Conservation (phyloP, 2,329 filamentous ascomycete species). For the Ustulina deusta region DNA sequence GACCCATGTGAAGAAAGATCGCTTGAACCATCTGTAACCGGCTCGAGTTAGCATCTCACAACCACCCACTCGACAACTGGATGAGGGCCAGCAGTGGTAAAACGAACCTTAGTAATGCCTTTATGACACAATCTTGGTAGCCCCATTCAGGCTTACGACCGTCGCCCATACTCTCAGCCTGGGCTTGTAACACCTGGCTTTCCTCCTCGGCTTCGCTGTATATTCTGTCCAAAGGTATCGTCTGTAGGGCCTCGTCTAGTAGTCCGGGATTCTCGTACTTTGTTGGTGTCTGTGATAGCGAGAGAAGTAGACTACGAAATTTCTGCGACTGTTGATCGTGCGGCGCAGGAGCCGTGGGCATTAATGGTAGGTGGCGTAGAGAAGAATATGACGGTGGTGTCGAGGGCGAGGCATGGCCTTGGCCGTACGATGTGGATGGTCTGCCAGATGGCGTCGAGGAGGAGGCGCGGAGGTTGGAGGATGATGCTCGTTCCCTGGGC, state of each 20-base stretch:
- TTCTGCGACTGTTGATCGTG: slow-evolving; percentile 76
- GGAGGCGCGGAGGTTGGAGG: slow-evolving; percentile 59
- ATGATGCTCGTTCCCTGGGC: slow-evolving; percentile 64
- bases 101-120: slow-evolving; percentile 82
- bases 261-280: slow-evolving; percentile 97
- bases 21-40: slow-evolving; percentile 85
- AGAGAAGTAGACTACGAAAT: slow-evolving; percentile 85
- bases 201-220: slow-evolving; percentile 96
- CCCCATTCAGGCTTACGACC: slow-evolving; percentile 89
- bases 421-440: slow-evolving; percentile 58
- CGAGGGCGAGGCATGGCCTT: slow-evolving; percentile 36
- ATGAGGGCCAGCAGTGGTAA: neutral
- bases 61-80: slow-evolving; percentile 27
- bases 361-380: slow-evolving; percentile 72
- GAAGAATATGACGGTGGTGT: slow-evolving; percentile 71
- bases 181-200: slow-evolving; percentile 84
- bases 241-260: slow-evolving; percentile 88
- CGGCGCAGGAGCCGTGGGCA: slow-evolving; percentile 77
- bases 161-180: slow-evolving; percentile 87
- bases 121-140: slow-evolving; percentile 96
- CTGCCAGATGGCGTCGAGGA: slow-evolving; percentile 56
- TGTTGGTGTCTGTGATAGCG: slow-evolving; percentile 86
- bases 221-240: slow-evolving; percentile 88
- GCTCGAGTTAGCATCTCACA: slow-evolving; percentile 29
- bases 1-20: slow-evolving; percentile 94